A percentile compares a stretch with the other conserved stretches of the same genome.
These are phyloP conservation scores for Aspergillus taichungensis DNA, from an alignment of 495 filamentous ascomycete species.

Conservation along the genomic window DNA sequence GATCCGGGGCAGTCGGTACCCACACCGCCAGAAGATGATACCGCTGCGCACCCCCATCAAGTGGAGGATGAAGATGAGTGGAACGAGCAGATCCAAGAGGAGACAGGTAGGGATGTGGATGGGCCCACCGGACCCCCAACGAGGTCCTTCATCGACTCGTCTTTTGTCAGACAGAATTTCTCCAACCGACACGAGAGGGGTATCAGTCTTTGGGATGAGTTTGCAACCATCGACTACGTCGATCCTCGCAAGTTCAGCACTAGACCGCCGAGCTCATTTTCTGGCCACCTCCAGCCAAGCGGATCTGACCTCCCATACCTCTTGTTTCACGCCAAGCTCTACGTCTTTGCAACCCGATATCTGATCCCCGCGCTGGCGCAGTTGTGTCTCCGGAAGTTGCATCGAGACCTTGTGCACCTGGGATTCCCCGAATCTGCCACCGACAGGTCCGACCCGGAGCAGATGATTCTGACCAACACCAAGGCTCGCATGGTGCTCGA, in stretches of 20 bases:
- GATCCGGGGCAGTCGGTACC: slow-evolving; percentile 7
- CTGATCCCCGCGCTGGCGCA: slow-evolving; percentile 37
- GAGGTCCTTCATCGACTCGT: slow-evolving; percentile 34
- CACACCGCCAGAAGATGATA: slow-evolving; percentile 3
- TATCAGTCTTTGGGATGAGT: slow-evolving; percentile 35
- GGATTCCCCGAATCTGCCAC: slow-evolving; percentile 15
- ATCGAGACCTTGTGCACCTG: slow-evolving; percentile 27
- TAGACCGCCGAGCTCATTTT: slow-evolving; percentile 7
- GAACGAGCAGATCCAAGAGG: neutral
- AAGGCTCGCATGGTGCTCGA: slow-evolving; percentile 33
- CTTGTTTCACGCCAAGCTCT: slow-evolving; percentile 39
- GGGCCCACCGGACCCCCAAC: slow-evolving; percentile 3
- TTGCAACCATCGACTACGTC: slow-evolving; percentile 27
- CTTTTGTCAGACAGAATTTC: slow-evolving; percentile 30
- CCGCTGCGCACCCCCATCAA: neutral
- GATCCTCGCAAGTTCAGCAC: slow-evolving; percentile 14
- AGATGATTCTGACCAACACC: slow-evolving; percentile 14
- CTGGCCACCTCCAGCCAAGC: slow-evolving; percentile 3
- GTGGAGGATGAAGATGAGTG: slow-evolving; percentile 3
- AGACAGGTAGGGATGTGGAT: neutral
- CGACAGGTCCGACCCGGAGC: slow-evolving; percentile 10
- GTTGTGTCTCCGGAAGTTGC: slow-evolving; percentile 36
- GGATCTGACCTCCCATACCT: slow-evolving; percentile 27
- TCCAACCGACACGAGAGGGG: slow-evolving; percentile 24
- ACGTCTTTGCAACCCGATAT: slow-evolving; percentile 39